phyloP scores from a whole-genome alignment of 2,329 filamentous ascomycete genomes.

The Ophiostoma angusticollis region DNA sequence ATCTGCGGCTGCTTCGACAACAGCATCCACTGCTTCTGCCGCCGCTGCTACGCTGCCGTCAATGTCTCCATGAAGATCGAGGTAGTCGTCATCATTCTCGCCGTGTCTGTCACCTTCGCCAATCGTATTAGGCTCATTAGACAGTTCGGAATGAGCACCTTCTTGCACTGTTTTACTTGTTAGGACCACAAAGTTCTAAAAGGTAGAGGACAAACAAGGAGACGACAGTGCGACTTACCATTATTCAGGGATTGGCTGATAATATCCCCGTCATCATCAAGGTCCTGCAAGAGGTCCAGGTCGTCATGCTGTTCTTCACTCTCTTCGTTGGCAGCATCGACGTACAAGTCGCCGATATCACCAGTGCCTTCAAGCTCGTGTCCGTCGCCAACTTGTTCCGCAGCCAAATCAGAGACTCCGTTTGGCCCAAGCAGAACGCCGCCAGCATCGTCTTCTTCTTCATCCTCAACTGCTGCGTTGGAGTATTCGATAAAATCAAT shows the following conservation, averaged over 20 bases:
- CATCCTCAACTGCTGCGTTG: constrained; percentile 11
- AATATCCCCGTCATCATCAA: constrained; percentile 1
- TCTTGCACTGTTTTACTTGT: constrained; percentile 5
- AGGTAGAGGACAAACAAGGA: background rate
- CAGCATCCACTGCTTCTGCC: background rate
- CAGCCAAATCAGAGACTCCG: background rate
- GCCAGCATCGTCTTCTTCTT: constrained; percentile 8
- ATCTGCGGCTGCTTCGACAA: background rate
- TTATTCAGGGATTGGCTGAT: constrained; percentile 2
- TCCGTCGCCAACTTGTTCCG: background rate
- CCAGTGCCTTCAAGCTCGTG: constrained; percentile 1
- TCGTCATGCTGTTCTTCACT: constrained; percentile 2
- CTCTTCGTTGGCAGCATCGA: background rate
- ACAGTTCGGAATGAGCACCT: constrained; percentile 6
- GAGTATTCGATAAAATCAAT: constrained; percentile 7
- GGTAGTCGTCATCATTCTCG: constrained; percentile 10
- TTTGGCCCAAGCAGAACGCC: constrained; percentile 6
- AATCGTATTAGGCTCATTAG: constrained; percentile 3
- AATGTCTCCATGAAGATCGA: constrained; percentile 10
- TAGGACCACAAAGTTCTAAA: background rate
- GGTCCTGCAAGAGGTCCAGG: constrained; percentile 8
- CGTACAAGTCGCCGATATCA: background rate
- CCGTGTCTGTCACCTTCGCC: background rate
- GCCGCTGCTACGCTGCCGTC: background rate
- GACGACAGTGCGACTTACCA: background rate